A percentile compares a stretch with the other conserved stretches of the same genome.
These are phyloP conservation scores for Sonneratia alba DNA, from an alignment of 345 rosid species.

Conservation along the genomic window DNA sequence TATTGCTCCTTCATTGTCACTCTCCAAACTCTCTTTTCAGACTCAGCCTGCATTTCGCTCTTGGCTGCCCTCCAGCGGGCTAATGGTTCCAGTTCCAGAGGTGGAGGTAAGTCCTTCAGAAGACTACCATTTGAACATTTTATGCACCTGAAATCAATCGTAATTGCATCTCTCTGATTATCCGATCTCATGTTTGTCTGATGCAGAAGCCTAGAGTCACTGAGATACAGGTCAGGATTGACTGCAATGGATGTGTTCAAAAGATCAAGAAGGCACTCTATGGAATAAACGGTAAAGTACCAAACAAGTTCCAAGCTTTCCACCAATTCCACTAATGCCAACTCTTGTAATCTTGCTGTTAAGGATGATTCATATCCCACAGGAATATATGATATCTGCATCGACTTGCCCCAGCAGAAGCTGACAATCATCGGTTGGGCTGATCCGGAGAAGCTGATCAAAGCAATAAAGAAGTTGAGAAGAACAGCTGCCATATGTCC, in stretches of 20 bases:
- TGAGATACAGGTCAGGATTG: conserved; percentile 63
- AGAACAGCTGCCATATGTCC: conserved; percentile 52
- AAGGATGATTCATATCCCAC: conserved; percentile 7
- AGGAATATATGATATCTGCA: conserved; percentile 53
- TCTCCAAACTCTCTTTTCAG: background rate
- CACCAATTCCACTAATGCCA: background rate
- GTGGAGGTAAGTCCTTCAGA: background rate
- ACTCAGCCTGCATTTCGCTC: background rate
- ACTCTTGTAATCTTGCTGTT: background rate
- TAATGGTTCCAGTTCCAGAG: background rate
- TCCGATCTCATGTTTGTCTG: background rate
- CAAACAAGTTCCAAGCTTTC: background rate
- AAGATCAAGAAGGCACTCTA: conserved; percentile 62
- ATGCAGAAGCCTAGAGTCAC: conserved; percentile 54
- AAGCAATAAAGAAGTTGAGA: conserved; percentile 56
- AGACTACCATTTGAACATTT: background rate
- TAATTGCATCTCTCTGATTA: background rate
- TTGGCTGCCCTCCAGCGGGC: background rate
- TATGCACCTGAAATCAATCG: background rate
- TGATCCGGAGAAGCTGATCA: conserved; percentile 51
- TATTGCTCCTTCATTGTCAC: conserved; percentile 19
- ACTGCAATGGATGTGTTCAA: conserved; percentile 73
- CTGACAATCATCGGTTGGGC: conserved; percentile 62
- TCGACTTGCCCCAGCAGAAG: conserved; percentile 58
- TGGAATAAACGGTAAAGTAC: conserved; percentile 44